Conservation (phyloP, 2,329 filamentous ascomycete species). For the Hyphodiscus sp. region DNA sequence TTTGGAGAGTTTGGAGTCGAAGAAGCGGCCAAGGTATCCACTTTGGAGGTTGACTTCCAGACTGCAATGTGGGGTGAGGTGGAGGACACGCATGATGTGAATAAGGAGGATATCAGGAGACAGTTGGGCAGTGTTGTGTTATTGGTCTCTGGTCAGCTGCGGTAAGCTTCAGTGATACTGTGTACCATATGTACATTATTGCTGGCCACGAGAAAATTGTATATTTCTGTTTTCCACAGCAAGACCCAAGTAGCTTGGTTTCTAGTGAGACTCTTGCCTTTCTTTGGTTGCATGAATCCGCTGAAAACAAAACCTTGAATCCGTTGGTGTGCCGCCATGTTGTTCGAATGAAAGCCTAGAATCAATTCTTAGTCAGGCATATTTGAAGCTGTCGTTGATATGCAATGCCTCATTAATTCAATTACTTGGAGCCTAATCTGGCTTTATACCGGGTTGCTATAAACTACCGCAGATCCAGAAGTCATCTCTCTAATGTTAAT, state of each 20-base stretch:
- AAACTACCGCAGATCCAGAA: too few relatives aligned
- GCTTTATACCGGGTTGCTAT: too few relatives aligned
- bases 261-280: not conserved
- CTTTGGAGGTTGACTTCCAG: slow-evolving; percentile 85
- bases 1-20: slow-evolving; percentile 82
- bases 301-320: too few relatives aligned
- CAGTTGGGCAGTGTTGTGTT: slow-evolving; percentile 85
- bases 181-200: not conserved
- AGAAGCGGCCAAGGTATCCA: slow-evolving; percentile 71
- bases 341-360: too few relatives aligned
- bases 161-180: not conserved
- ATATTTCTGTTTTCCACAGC: not conserved
- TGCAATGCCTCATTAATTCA: too few relatives aligned
- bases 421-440: too few relatives aligned
- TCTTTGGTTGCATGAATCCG: too few relatives aligned
- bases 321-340: too few relatives aligned
- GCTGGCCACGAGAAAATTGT: not conserved
- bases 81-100: slow-evolving; percentile 92
- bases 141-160: slow-evolving; percentile 56
- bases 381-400: too few relatives aligned
- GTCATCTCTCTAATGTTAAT: too few relatives aligned
- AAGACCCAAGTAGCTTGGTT: not conserved
- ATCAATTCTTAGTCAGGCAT: too few relatives aligned
- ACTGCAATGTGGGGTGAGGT: slow-evolving; percentile 91
- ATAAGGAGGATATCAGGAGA: slow-evolving; percentile 79